These are phyloP conservation scores for Pseudocercospora cruenta DNA, from an alignment of 2,329 filamentous ascomycete species.

Conservation along the genomic window DNA sequence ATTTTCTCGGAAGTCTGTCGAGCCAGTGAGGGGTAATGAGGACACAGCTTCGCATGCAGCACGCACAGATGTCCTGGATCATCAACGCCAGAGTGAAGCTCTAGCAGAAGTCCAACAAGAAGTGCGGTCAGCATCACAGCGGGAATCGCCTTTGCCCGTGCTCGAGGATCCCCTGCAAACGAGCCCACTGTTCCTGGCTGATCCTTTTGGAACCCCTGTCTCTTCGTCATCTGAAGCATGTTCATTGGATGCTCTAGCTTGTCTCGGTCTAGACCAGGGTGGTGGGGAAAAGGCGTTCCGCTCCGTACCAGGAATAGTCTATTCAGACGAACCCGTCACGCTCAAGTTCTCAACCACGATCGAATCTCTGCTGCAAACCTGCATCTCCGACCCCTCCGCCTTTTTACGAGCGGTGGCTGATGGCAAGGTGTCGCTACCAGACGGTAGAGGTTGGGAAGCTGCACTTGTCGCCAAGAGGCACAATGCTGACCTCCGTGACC, in stretches of 20 bases:
- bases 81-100: too few relatives aligned
- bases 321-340: background rate
- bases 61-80: too few relatives aligned
- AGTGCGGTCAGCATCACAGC: too few relatives aligned
- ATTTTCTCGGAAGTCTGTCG: too few relatives aligned
- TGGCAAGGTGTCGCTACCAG: conserved; percentile 6
- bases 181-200: background rate
- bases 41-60: too few relatives aligned
- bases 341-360: conserved; percentile 3
- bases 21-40: too few relatives aligned
- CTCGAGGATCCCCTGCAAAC: background rate
- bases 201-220: background rate
- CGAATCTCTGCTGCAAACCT: background rate
- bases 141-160: too few relatives aligned
- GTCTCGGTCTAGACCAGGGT: background rate
- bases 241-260: background rate
- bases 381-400: conserved; percentile 5
- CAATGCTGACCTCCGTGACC: conserved; percentile 11
- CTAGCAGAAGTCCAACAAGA: too few relatives aligned
- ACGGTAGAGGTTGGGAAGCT: conserved; percentile 13
- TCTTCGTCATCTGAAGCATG: background rate
- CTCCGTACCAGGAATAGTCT: background rate
- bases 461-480: conserved; percentile 8
- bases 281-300: background rate
- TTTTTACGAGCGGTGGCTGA: conserved; percentile 3